Base-by-base conservation (phyloP, 495 filamentous ascomycete species). In the Cercophora scortea region DNA sequence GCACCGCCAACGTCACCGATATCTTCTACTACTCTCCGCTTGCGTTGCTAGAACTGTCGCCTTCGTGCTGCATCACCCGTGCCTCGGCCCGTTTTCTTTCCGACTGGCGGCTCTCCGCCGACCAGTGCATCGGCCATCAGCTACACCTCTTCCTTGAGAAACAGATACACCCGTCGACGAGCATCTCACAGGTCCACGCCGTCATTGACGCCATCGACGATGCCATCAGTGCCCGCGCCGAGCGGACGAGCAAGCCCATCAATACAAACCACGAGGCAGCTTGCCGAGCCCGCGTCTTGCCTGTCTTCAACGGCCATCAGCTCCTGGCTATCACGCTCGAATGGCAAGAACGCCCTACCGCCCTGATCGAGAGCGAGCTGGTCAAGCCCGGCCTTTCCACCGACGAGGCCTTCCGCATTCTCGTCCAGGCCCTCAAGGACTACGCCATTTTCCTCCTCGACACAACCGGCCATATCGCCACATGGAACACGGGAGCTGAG, bases 381-480 rank as follows among this genome's bases (percentile, higher is more conserved):
- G 72, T 73, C 53, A 59, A 75, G 35, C 79, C 56, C 2, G 61
- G 64, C 33, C 59, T 70, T 0, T 62, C 69, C 6, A 64, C 56
- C 35, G 64, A 82, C 51, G 80, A 84, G 59, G 81, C 79, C 0
- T 81, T 82, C 56, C 77, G 74, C n/a, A 74, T 82, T 40, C 65
- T 86, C 8, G 69, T 86, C n/a, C 74, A 85, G 51, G 78, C 77
- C 0, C 79, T 85, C 51, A 81, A 81, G 58, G 82, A 84, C 53
- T 86, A 84, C 55, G 82, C 81, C 43, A 86, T 86, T 52, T 86
- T 85, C 58, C 80, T 86, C 62, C 69, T 86, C 35, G 81, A 86
- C 50, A 75, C 78, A 0, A 63, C 67, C 8, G 82, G 82, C 25
- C 57, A 75, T 51, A 77, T 86, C 19, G 73, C 71, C 3, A 84